Evolutionary conservation across 257 asterid genomes (phyloP), one percentile per base, ranked within the genome.

Genomic region (Eucommia ulmoides): DNA sequence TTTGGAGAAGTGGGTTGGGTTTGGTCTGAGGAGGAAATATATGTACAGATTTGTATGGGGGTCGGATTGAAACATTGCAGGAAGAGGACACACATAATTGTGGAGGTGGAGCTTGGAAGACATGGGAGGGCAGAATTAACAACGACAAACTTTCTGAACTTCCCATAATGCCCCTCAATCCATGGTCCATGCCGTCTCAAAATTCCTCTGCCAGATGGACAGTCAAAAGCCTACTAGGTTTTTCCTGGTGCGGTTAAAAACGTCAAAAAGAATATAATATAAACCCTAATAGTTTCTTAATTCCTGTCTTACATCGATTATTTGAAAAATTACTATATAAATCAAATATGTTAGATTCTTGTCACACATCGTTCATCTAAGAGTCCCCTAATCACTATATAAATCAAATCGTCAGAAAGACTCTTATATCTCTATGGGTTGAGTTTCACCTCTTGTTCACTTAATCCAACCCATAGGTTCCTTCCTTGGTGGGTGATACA

Each of bases 81-180:
- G 63, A 52, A 47, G 68, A 67, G n/a, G 68, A 54, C 53, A 52
- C 49, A 24, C 48, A 53, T 56, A 24, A 51, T 67, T 67, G 78
- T 49, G 61, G 67, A 48, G 35, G 56, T 62, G 63, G 62, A 50
- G 59, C 20, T 21, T 44, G 55, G 46, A 47, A 53, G 57, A 18
- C 59, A 54, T 41, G 53, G 45, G 19, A 5, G 8, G 38, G 12
- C 38, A 5, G 38, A 29, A 52, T 52, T 18, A 22, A 29, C 19
- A 23, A 21, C 19, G 59, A 50, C 42, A 49, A 65, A 41, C 3
- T n/a, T 0, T 2, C 0, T 23, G 47, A 51, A 62, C 24, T 74
- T 62, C 69, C 85, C 0, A 51, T 1, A 49, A n/a, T 56, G 29
- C 68, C 88, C 88, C 29, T 55, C 23, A 58, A 18, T 50, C 19